Conservation (phyloP, 768 basidiomycete genomes). For the Chalciporus sphaerocephalus region DNA sequence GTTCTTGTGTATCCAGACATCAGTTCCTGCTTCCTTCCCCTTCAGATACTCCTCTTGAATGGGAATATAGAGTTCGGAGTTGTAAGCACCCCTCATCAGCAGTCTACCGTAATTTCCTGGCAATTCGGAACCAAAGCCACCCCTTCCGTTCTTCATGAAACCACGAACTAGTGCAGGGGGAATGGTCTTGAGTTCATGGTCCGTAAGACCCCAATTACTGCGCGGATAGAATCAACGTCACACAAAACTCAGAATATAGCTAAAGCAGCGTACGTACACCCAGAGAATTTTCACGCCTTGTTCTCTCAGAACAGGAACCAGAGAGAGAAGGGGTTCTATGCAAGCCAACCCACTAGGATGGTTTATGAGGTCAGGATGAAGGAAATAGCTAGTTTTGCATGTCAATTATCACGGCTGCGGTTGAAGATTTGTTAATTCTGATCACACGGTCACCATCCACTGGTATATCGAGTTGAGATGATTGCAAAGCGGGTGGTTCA, state of each 20-base stretch:
- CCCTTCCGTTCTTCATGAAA: slow-evolving; percentile 45
- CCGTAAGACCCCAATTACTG: slow-evolving; percentile 72
- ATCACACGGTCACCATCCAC: slow-evolving; percentile 50
- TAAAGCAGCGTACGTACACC: slow-evolving; percentile 43
- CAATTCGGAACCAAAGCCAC: slow-evolving; percentile 53
- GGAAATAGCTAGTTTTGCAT: slow-evolving; percentile 73
- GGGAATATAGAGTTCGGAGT: slow-evolving; percentile 61
- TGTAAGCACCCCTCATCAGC: slow-evolving; percentile 53
- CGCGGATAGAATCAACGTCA: neutral
- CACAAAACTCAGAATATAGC: neutral
- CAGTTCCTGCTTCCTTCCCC: slow-evolving; percentile 51
- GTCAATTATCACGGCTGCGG: slow-evolving; percentile 61
- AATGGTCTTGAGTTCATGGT: slow-evolving; percentile 56
- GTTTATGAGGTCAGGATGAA: slow-evolving; percentile 54
- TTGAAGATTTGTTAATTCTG: slow-evolving; percentile 45
- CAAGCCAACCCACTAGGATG: slow-evolving; percentile 56
- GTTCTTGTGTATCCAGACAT: slow-evolving; percentile 73
- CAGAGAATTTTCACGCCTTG: slow-evolving; percentile 57
- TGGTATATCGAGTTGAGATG: slow-evolving; percentile 48
- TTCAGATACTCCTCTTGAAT: slow-evolving; percentile 52
- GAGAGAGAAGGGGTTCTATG: slow-evolving; percentile 49
- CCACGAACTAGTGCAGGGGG: slow-evolving; percentile 57
- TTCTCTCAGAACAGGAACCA: slow-evolving; percentile 45
- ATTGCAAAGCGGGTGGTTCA: slow-evolving; percentile 31
- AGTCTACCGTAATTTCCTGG: slow-evolving; percentile 52